Evolutionary conservation across 23 red algal species (phyloP).

Genomic region (Gracilaria gracilis): DNA sequence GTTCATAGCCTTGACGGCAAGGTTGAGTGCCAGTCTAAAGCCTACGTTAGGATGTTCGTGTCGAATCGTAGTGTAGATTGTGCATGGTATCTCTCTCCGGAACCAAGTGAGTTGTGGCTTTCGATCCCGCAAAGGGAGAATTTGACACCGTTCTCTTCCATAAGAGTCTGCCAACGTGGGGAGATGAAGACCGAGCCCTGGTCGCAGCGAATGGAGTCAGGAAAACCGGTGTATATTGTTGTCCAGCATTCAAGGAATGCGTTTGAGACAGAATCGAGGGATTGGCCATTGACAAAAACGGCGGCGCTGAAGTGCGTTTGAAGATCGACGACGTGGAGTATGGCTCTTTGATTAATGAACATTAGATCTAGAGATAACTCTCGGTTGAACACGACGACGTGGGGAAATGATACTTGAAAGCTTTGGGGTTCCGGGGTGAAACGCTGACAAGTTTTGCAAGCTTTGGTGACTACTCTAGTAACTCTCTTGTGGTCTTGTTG

Average conservation of each 20-base stretch:
- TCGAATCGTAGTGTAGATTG: not conserved
- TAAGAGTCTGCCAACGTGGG: not conserved
- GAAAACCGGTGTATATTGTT: not conserved
- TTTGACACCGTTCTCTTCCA: not conserved
- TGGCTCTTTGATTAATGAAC: too few species aligned
- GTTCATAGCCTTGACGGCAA: slow-evolving; percentile 18
- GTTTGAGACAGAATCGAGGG: slow-evolving; percentile 1
- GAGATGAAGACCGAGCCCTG: slow-evolving; percentile 32
- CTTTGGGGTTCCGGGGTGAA: too few species aligned
- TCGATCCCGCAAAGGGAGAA: not conserved
- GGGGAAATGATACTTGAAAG: too few species aligned
- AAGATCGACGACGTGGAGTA: slow-evolving; percentile 24
- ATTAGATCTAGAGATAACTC: too few species aligned
- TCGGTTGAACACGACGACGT: too few species aligned
- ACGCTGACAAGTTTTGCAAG: too few species aligned
- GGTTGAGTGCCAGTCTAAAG: not conserved
- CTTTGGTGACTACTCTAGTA: too few species aligned
- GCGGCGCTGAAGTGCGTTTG: slow-evolving; percentile 14
- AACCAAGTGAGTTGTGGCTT: slow-evolving; percentile 32
- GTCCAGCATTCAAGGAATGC: slow-evolving; percentile 46
- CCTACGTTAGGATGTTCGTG: not conserved
- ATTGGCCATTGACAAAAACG: not conserved
- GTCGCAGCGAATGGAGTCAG: slow-evolving; percentile 6
- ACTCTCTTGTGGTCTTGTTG: too few species aligned
- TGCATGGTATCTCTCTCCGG: slow-evolving; percentile 24